Evolutionary conservation across 352 stramenopile genomes (phyloP).

Genomic region (Globisporangium paddicum): DNA sequence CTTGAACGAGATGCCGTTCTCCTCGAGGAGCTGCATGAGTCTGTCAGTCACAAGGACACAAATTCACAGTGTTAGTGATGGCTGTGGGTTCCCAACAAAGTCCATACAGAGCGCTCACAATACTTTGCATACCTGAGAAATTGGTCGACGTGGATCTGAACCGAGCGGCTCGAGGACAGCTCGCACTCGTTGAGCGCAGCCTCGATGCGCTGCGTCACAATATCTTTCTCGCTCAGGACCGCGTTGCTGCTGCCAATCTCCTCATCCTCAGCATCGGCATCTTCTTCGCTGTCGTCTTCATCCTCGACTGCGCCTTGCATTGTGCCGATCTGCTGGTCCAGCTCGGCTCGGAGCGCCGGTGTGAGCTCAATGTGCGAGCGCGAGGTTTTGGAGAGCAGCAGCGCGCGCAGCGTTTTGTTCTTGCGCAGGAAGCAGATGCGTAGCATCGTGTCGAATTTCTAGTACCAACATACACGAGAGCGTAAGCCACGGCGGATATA

Average conservation of each 20-base stretch:
- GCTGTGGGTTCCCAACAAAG: not conserved
- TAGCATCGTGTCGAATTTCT: conserved; percentile 74
- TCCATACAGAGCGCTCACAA: not conserved
- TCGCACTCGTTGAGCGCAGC: conserved; percentile 38
- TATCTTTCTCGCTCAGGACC: conserved; percentile 18
- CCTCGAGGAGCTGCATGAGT: conserved; percentile 44
- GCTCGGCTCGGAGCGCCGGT: conserved; percentile 16
- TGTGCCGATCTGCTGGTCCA: not conserved
- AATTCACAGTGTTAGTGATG: no score
- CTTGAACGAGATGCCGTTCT: conserved; percentile 38
- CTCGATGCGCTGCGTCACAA: conserved; percentile 41
- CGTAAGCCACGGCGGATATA: no score
- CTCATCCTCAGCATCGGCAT: not conserved
- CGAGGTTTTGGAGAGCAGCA: conserved; percentile 65
- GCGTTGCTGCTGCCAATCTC: not conserved
- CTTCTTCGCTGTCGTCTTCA: conserved; percentile 1
- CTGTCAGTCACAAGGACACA: conserved; percentile 6
- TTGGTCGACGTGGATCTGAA: conserved; percentile 56
- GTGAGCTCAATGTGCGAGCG: conserved; percentile 23
- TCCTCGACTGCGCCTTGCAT: conserved; percentile 5
- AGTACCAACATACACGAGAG: not conserved
- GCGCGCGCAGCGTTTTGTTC: conserved; percentile 83
- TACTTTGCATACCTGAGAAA: conserved; percentile 35
- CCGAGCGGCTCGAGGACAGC: conserved; percentile 42
- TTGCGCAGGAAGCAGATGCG: conserved; percentile 76